Percentiles rank a stretch among this genome's conserved stretches.
Conservation (phyloP, 129 eudicot species). For the Helichrysum umbraculigerum region DNA sequence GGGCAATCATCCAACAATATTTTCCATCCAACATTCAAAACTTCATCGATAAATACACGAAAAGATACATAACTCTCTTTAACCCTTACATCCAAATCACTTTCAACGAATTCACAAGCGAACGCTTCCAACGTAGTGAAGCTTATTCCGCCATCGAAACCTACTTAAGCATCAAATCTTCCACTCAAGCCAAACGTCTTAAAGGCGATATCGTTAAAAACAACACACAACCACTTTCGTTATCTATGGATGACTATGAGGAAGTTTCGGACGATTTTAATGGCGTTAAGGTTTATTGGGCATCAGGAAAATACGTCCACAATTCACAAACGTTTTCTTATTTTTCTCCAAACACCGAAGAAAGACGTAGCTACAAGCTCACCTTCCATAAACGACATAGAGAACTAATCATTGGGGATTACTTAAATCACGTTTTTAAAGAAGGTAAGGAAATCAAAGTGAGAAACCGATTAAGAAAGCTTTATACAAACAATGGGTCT, state of each 20-base stretch:
- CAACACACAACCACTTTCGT: not conserved
- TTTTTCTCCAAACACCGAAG: not conserved
- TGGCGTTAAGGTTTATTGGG: not conserved
- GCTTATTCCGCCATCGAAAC: slow-evolving; percentile 2
- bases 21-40: not conserved
- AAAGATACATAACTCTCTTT: not conserved
- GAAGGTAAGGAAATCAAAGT: not conserved
- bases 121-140: not conserved
- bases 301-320: not conserved
- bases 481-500: not conserved
- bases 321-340: not conserved
- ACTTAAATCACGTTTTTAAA: not conserved
- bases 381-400: not conserved
- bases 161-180: not conserved
- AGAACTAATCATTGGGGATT: not conserved
- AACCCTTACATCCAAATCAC: slow-evolving; percentile 12
- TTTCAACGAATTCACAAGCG: not conserved
- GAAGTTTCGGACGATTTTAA: slow-evolving; percentile 1
- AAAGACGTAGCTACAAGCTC: not conserved
- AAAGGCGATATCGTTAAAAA: not conserved
- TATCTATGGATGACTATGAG: slow-evolving; percentile 1
- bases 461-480: not conserved
- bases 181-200: not conserved
- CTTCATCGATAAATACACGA: not conserved
- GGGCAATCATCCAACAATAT: slow-evolving; percentile 9